These are phyloP conservation scores for Passiflora organensis DNA, from an alignment of 345 rosid species.

Conservation along the genomic window DNA sequence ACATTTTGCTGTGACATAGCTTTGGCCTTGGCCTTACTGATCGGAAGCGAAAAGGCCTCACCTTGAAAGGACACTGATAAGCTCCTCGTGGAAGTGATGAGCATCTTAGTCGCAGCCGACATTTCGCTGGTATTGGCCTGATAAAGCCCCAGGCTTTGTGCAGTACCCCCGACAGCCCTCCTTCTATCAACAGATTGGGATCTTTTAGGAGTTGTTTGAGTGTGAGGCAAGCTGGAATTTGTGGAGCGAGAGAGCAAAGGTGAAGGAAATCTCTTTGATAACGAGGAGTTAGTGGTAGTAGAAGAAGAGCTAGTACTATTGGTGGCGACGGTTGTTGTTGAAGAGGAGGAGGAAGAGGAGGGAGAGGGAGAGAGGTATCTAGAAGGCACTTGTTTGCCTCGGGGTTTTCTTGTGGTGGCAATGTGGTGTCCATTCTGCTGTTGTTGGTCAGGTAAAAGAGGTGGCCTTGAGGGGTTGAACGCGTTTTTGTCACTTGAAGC, in stretches of 20 bases:
- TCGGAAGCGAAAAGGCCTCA: conserved; percentile 78
- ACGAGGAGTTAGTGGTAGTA: conserved; percentile 18
- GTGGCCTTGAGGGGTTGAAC: conserved; percentile 23
- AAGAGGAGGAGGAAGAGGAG: no score
- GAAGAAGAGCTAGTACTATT: conserved; percentile 29
- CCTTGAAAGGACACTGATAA: conserved; percentile 94
- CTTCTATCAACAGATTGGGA: conserved; percentile 84
- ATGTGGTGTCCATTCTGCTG: conserved; percentile 11
- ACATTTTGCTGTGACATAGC: conserved; percentile 28
- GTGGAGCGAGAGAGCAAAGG: conserved; percentile 55
- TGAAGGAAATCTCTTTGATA: conserved; percentile 51
- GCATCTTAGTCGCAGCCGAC: conserved; percentile 63
- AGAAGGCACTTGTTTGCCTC: conserved; percentile 73
- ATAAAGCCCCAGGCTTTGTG: conserved; percentile 27
- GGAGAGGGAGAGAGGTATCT: conserved; percentile 91
- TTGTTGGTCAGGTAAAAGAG: conserved; percentile 29
- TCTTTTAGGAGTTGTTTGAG: conserved; percentile 39
- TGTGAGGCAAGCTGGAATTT: conserved; percentile 16
- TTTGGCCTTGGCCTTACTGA: conserved; percentile 66
- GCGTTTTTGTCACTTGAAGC: conserved; percentile 27
- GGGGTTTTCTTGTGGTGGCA: conserved; percentile 40
- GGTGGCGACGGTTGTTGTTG: conserved; percentile 40
- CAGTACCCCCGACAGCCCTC: conserved; percentile 31
- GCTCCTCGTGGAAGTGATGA: conserved; percentile 81
- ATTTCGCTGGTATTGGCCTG: conserved; percentile 38